Evolutionary conservation across 139 green algal genomes (phyloP), one percentile per base, ranked within the genome.

Genomic region (Dunaliella sp.): DNA sequence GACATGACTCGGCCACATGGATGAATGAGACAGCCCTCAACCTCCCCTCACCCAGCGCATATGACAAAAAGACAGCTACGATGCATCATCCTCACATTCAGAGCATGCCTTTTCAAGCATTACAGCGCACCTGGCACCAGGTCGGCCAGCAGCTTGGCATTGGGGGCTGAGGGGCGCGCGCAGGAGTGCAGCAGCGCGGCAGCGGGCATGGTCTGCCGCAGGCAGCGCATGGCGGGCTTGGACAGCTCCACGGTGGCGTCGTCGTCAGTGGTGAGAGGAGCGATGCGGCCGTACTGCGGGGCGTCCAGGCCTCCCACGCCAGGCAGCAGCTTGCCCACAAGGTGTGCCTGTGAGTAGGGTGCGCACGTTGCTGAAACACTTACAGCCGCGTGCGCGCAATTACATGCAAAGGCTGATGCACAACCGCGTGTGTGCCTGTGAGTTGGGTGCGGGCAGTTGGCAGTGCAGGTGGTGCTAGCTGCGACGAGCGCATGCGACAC

Each of bases 281-380:
- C 31, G 33, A 85, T 58, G 35, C 33, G 57, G 58, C 81, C 81
- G 25, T 80, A 72, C 25, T 31, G 1, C 16, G 81, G 81, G 31
- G 32, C 37, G 2, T 75, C 37, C 7, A 85, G 38, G 57, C 81
- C 81, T 21, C 81, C 81, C 57, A 85, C 81, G 30, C 81, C 81
- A 16, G 81, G 81, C 38, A 80, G n/a, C 81, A 85, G 57, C 81
- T 79, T 78, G 58, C 81, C 81, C 21, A 85, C 81, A 1, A 85
- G 31, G 30, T 59, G 38, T 1, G 81, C 38, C 48, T 65, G 48
- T n/a, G n/a, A n/a, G n/a, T n/a, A n/a, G n/a, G n/a, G n/a, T n/a
- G n/a, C n/a, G n/a, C n/a, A n/a, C n/a, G n/a, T n/a, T n/a, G n/a
- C n/a, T n/a, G n/a, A n/a, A n/a, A n/a, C n/a, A n/a, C n/a, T n/a